Evolutionary conservation across 1,139 yeast genomes (phyloP), one percentile per base, ranked within the genome.

Genomic region (Spathaspora sp.): DNA sequence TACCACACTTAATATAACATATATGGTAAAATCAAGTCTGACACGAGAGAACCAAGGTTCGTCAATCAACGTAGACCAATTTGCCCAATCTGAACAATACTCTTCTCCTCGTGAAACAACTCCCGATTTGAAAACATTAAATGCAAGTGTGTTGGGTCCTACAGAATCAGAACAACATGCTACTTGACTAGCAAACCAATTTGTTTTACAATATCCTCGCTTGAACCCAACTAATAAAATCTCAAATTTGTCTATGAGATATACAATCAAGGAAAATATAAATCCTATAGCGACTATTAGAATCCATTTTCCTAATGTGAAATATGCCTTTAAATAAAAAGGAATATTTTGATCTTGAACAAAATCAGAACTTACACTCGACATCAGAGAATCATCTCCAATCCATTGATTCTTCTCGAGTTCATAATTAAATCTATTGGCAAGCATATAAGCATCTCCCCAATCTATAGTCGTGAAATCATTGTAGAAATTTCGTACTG

Each of bases 391-490:
- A 10, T 41, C 29, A 15, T 27, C 42, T 10, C 45, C 49, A 9
- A 45, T 39, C 53, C 54, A 52, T 31, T 41, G 24, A 16, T 44
- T 61, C 38, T 47, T 39, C 26, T 52, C 49, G 11, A 81, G 55
- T 39, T 68, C 66, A 51, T 68, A 77, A 51, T 74, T 68, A 44
- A 81, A 67, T 39, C 66, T 64, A 38, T 81, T 78, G 41, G 78
- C 78, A 49, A 67, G 64, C 25, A 79, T 66, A 39, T 73, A 73
- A 26, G 82, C 84, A 38, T 72, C 70, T 2, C 80, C 76, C 86
- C 86, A 82, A 63, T 82, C 87, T n/a, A 81, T 78, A n/a, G 86
- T 80, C 20, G 87, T 81, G 60, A 81, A 82, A 58, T 82, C 85
- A 58, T 82, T 82, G 57, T 81, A 81, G 62, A 68, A 78, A 53